These are phyloP conservation scores for Fusarium oxysporum DNA, from an alignment of 2,329 filamentous ascomycete genomes.

Conservation along the genomic window DNA sequence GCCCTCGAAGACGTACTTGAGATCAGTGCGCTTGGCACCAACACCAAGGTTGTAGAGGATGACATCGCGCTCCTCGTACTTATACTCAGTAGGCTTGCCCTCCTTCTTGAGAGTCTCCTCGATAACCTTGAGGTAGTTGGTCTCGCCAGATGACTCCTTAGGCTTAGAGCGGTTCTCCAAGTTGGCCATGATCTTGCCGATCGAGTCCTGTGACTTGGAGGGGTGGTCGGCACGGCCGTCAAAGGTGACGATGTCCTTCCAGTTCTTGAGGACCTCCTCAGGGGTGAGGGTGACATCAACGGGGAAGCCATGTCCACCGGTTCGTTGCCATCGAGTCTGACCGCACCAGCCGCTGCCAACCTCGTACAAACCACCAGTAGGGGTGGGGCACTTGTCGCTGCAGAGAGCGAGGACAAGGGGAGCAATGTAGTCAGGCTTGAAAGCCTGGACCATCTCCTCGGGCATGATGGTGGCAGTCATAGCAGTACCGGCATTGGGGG, in stretches of 20 bases:
- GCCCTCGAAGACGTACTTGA: constrained; percentile 91
- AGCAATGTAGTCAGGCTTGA: constrained; percentile 99
- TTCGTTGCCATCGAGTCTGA: constrained; percentile 93
- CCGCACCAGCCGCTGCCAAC: constrained; percentile 95
- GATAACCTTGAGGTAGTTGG: constrained; percentile 79
- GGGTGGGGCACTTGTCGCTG: constrained; percentile 87
- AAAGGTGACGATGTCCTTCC: constrained; percentile 85
- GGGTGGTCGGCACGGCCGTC: constrained; percentile 90
- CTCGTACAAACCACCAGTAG: constrained; percentile 91
- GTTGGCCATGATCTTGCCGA: constrained; percentile 84
- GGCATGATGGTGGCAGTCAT: constrained; percentile 96
- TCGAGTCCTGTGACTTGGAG: constrained; percentile 78
- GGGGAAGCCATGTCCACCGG: constrained; percentile 90
- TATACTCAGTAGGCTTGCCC: constrained; percentile 78
- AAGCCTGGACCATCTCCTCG: constrained; percentile 97
- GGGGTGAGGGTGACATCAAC: constrained; percentile 85
- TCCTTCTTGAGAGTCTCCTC: constrained; percentile 79
- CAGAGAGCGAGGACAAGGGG: constrained; percentile 87
- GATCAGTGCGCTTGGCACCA: constrained; percentile 89
- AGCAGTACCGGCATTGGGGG: constrained; percentile 94
- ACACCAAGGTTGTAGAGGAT: constrained; percentile 97
- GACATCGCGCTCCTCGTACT: constrained; percentile 85
- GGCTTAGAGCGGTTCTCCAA: constrained; percentile 78
- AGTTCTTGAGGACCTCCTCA: constrained; percentile 82
- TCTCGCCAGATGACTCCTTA: constrained; percentile 58